Evolutionary conservation across 106 monocot genomes (phyloP).

Genomic region (Dendrobium chrysotoxum): DNA sequence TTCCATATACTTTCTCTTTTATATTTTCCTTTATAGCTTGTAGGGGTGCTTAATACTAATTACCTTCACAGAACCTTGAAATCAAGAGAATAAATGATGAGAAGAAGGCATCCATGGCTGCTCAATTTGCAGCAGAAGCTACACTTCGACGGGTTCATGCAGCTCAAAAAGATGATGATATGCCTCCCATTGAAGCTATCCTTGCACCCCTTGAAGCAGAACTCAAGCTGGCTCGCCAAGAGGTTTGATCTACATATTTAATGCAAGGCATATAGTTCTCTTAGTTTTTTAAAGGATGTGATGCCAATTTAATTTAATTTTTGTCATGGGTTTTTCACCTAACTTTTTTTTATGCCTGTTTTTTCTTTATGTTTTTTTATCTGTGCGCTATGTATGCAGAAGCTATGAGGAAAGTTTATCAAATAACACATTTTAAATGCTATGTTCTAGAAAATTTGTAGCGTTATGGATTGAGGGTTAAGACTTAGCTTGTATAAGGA

Average conservation of each 20-base stretch:
- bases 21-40: neutral
- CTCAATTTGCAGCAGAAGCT: constrained; percentile 98
- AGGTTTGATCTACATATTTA: constrained; percentile 34
- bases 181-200: constrained; percentile 99
- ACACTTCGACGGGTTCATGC: constrained; percentile 97
- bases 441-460: constrained; percentile 1
- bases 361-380: neutral
- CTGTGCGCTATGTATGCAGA: neutral
- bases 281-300: neutral
- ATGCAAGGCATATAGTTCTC: neutral
- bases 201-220: constrained; percentile 97
- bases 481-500: too few species aligned
- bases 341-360: neutral
- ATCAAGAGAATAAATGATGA: constrained; percentile 95
- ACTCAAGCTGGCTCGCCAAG: constrained; percentile 78
- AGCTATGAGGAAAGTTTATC: neutral
- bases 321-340: constrained; percentile 1
- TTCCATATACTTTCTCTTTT: constrained; percentile 4
- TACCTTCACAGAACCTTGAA: constrained; percentile 77
- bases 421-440: constrained; percentile 3
- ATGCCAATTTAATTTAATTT: neutral
- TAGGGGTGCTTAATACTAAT: neutral
- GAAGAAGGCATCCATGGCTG: constrained; percentile 92
- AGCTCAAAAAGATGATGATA: constrained; percentile 98
- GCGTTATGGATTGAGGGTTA: too few species aligned